phyloP scores from a whole-genome alignment of 805 yeast species.

The Candida nemodendra region DNA sequence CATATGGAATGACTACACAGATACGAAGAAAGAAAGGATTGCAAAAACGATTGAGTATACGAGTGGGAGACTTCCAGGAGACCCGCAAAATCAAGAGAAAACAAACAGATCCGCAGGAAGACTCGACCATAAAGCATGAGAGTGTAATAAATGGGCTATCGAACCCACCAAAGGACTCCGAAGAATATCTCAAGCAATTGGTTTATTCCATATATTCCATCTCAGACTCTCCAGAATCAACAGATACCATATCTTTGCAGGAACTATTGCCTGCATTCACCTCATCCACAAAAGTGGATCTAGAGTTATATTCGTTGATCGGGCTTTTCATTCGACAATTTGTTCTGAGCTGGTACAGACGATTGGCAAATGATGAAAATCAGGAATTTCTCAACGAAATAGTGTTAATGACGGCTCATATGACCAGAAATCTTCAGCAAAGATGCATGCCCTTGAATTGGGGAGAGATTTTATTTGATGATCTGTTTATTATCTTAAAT shows the following conservation, averaged over 20 bases:
- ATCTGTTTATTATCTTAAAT: constrained; percentile 41
- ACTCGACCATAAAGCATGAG: not conserved
- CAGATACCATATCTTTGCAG: constrained; percentile 8
- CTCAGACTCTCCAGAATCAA: constrained; percentile 1
- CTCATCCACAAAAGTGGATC: constrained; percentile 39
- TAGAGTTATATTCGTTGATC: constrained; percentile 44
- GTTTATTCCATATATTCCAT: constrained; percentile 16
- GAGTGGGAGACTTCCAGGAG: not conserved
- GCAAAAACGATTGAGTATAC: not conserved
- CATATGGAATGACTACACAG: no score
- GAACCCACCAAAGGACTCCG: constrained; percentile 20
- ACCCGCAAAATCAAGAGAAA: constrained; percentile 6
- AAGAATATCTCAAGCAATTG: constrained; percentile 24
- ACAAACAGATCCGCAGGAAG: not conserved
- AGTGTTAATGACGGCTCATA: constrained; percentile 37
- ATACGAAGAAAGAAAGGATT: not conserved
- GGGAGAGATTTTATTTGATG: constrained; percentile 41
- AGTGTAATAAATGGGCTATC: no score
- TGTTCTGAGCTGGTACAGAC: constrained; percentile 45
- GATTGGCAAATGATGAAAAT: constrained; percentile 37
- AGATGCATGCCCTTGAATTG: constrained; percentile 34
- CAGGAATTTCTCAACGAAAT: constrained; percentile 42
- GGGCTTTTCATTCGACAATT: constrained; percentile 48
- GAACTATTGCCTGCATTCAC: constrained; percentile 39
- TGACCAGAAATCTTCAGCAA: constrained; percentile 39